These are phyloP conservation scores for Glebionis coronaria DNA, from an alignment of 129 eudicot species.

Conservation along the genomic window DNA sequence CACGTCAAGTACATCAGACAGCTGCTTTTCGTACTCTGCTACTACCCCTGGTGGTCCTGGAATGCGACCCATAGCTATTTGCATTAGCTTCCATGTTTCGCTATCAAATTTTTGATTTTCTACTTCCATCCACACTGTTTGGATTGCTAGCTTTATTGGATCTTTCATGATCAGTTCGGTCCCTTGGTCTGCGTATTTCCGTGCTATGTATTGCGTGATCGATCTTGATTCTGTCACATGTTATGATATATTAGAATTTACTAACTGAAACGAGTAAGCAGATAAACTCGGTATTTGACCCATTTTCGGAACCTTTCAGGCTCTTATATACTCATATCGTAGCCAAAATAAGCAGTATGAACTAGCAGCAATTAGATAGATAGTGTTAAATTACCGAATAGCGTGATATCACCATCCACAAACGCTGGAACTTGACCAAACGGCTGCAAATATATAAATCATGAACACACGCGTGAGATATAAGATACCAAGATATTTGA, in stretches of 20 bases:
- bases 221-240: conserved; percentile 46
- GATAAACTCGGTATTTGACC: too few species aligned
- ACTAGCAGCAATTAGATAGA: neutral
- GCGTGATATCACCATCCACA: conserved; percentile 46
- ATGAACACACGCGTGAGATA: neutral
- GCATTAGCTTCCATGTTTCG: conserved; percentile 25
- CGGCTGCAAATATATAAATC: conserved; percentile 35
- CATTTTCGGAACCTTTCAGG: too few species aligned
- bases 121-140: conserved; percentile 33
- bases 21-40: conserved; percentile 26
- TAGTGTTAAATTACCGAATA: conserved; percentile 37
- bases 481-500: neutral
- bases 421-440: conserved; percentile 63
- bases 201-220: conserved; percentile 41
- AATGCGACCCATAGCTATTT: conserved; percentile 21
- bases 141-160: conserved; percentile 35
- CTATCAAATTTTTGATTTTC: conserved; percentile 34
- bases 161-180: conserved; percentile 35
- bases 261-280: too few species aligned
- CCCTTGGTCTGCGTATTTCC: conserved; percentile 41
- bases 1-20: conserved; percentile 48
- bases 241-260: neutral
- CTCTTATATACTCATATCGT: too few species aligned
- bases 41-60: conserved; percentile 20
- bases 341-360: neutral